Conservation (phyloP, 139 green algal genomes). For the Mychonastes homosphaera region DNA sequence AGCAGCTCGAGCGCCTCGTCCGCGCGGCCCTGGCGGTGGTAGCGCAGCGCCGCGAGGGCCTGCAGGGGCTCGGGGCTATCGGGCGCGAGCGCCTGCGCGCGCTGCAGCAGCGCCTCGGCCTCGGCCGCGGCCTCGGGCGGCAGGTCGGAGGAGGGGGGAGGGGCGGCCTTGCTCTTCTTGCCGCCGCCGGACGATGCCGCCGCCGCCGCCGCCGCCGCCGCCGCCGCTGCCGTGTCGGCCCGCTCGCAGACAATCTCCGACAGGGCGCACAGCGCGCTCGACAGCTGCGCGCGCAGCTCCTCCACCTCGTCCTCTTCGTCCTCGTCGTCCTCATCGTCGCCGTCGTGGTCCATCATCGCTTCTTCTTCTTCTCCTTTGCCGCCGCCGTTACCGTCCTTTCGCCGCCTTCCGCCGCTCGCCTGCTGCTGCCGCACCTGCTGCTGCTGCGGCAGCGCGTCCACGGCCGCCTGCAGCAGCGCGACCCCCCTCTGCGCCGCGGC, state of each 20-base stretch:
- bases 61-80: slow-evolving; percentile 61
- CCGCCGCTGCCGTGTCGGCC: slow-evolving; percentile 24
- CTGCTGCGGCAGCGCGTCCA: slow-evolving; percentile 24
- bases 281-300: slow-evolving; percentile 24
- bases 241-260: too few species aligned
- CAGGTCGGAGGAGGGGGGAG: too few species aligned
- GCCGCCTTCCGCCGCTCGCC: not conserved
- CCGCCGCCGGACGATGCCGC: too few species aligned
- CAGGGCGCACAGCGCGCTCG: slow-evolving; percentile 45
- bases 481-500: slow-evolving; percentile 10
- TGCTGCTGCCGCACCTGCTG: slow-evolving; percentile 12
- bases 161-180: too few species aligned
- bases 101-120: slow-evolving; percentile 40
- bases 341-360: slow-evolving; percentile 7
- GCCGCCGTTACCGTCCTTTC: not conserved
- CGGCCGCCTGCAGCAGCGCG: slow-evolving; percentile 6
- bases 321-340: slow-evolving; percentile 13
- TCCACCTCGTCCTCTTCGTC: not conserved
- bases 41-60: slow-evolving; percentile 43
- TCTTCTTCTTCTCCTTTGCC: not conserved
- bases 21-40: slow-evolving; percentile 33
- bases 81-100: slow-evolving; percentile 16
- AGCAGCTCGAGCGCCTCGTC: slow-evolving; percentile 57
- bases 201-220: slow-evolving; percentile 9
- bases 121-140: slow-evolving; percentile 27